Conservation (phyloP, 2,329 filamentous ascomycete genomes). For the Myriangium duriaei region DNA sequence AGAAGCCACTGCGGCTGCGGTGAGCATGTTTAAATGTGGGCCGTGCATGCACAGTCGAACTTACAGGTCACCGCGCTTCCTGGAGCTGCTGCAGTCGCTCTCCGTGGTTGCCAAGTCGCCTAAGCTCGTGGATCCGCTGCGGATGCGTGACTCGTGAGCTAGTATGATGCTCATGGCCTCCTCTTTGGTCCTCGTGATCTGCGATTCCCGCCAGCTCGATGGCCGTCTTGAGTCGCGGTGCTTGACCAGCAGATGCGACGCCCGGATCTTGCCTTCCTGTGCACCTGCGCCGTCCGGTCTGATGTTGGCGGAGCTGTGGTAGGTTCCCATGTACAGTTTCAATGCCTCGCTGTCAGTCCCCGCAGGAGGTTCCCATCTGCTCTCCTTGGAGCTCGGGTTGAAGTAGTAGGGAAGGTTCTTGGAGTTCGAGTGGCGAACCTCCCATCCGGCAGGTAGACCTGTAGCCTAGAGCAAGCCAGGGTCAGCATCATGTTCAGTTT, state of each 20-base stretch:
- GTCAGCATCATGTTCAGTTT: not conserved
- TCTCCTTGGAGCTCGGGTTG: constrained; percentile 74
- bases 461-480: constrained; percentile 26
- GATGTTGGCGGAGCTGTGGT: constrained; percentile 54
- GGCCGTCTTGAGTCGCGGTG: constrained; percentile 79
- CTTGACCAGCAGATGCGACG: constrained; percentile 87
- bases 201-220: constrained; percentile 81
- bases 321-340: constrained; percentile 82
- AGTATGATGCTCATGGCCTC: constrained; percentile 71
- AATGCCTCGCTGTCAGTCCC: constrained; percentile 85
- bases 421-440: constrained; percentile 94
- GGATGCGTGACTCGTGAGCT: constrained; percentile 64
- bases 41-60: constrained; percentile 20
- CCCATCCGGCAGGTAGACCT: constrained; percentile 78
- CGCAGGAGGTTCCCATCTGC: constrained; percentile 84
- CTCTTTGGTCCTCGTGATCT: constrained; percentile 79
- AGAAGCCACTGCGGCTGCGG: constrained; percentile 54
- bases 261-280: constrained; percentile 72
- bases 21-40: not conserved
- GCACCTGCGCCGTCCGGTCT: constrained; percentile 20
- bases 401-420: constrained; percentile 99
- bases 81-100: constrained; percentile 89
- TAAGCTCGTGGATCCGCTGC: constrained; percentile 52
- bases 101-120: constrained; percentile 79
- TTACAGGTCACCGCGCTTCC: constrained; percentile 81